phyloP scores from a whole-genome alignment of 768 basidiomycete species.

The Chalciporus sphaerocephalus region DNA sequence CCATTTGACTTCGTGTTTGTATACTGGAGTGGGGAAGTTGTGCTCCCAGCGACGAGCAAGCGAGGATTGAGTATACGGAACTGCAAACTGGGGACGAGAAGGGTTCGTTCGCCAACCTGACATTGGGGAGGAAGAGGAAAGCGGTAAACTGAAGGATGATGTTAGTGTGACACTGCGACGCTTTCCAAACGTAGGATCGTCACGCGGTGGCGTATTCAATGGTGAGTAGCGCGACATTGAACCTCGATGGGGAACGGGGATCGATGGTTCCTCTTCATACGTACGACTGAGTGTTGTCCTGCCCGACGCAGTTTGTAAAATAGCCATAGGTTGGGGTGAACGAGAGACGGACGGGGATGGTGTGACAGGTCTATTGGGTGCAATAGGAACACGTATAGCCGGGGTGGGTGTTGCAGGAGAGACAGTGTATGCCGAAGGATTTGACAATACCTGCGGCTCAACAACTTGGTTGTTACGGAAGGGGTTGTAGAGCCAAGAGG shows the following conservation, averaged over 20 bases:
- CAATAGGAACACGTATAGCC: conserved; percentile 29
- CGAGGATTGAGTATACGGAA: conserved; percentile 61
- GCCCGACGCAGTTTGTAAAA: conserved; percentile 34
- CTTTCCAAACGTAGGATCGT: conserved; percentile 48
- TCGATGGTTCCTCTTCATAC: conserved; percentile 53
- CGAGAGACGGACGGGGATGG: conserved; percentile 31
- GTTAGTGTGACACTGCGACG: conserved; percentile 49
- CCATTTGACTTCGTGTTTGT: conserved; percentile 92
- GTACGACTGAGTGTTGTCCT: conserved; percentile 49
- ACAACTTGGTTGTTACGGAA: conserved; percentile 57
- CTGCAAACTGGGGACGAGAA: conserved; percentile 52
- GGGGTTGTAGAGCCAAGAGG: conserved; percentile 77
- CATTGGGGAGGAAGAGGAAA: conserved; percentile 46
- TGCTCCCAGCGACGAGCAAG: conserved; percentile 92
- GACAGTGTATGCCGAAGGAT: conserved; percentile 39
- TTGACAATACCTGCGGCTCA: conserved; percentile 53
- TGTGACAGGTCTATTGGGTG: conserved; percentile 26
- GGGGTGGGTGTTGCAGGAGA: conserved; percentile 22
- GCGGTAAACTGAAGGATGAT: conserved; percentile 33
- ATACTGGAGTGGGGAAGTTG: conserved; percentile 64
- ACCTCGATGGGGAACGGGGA: conserved; percentile 39
- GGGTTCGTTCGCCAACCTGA: conserved; percentile 54
- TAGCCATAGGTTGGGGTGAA: conserved; percentile 42
- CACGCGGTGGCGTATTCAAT: conserved; percentile 63
- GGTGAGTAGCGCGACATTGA: conserved; percentile 58